Evolutionary conservation across 2,329 filamentous ascomycete species (phyloP).

Genomic region (Penicillium palitans): DNA sequence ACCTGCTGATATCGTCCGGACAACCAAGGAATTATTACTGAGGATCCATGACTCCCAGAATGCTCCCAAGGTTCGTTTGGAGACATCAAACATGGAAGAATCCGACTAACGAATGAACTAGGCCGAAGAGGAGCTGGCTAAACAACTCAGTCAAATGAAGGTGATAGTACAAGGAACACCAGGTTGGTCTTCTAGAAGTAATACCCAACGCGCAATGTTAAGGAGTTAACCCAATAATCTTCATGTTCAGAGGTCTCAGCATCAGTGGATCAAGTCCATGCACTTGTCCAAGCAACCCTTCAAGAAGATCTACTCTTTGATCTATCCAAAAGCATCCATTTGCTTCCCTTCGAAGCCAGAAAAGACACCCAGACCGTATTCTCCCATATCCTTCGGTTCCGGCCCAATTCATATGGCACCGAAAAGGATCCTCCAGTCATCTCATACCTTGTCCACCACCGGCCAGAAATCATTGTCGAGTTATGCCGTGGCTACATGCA

Average conservation of each 20-base stretch:
- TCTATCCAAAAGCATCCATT: constrained; percentile 77
- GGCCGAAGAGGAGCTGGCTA: constrained; percentile 82
- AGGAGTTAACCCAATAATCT: constrained; percentile 3
- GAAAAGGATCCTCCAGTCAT: constrained; percentile 80
- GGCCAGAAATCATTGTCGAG: constrained; percentile 83
- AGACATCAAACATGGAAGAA: constrained; percentile 54
- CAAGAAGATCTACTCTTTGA: constrained; percentile 85
- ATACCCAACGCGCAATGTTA: neutral
- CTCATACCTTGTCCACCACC: constrained; percentile 81
- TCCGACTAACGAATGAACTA: constrained; percentile 59
- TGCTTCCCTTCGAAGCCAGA: constrained; percentile 89
- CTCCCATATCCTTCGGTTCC: constrained; percentile 90
- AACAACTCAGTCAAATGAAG: constrained; percentile 88
- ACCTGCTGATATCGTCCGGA: constrained; percentile 61
- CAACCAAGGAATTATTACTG: constrained; percentile 63
- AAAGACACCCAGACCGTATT: constrained; percentile 97
- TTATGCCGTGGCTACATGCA: constrained; percentile 87
- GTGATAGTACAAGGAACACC: constrained; percentile 88
- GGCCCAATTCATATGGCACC: constrained; percentile 60
- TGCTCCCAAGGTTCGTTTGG: constrained; percentile 54
- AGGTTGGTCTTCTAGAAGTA: constrained; percentile 53
- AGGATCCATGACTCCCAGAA: constrained; percentile 60
- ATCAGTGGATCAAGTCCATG: constrained; percentile 81
- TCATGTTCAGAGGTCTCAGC: constrained; percentile 73
- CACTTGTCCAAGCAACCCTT: constrained; percentile 80